Evolutionary conservation across 306 rosid species (phyloP).

Genomic region (Prosopis cineraria): DNA sequence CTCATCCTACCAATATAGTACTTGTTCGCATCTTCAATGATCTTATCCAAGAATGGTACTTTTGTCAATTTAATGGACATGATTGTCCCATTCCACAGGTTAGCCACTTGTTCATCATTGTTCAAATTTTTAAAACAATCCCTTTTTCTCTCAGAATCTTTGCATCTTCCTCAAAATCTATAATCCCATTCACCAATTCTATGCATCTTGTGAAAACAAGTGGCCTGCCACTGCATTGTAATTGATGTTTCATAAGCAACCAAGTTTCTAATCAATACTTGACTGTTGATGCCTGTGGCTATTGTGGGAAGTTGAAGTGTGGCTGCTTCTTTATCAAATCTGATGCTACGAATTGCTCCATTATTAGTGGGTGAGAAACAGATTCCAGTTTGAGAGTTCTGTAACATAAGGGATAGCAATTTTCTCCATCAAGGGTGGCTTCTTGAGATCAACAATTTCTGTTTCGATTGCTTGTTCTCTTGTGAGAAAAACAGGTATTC

Average conservation of each 20-base stretch:
- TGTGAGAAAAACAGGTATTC: constrained; percentile 40
- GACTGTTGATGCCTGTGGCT: constrained; percentile 54
- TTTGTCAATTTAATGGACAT: constrained; percentile 77
- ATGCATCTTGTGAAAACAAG: constrained; percentile 76
- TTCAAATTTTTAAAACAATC: constrained; percentile 65
- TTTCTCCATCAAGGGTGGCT: constrained; percentile 68
- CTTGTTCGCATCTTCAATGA: constrained; percentile 74
- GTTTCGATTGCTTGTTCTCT: constrained; percentile 26
- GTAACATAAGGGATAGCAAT: constrained; percentile 73
- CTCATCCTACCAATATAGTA: constrained; percentile 58
- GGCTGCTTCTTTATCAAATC: constrained; percentile 50
- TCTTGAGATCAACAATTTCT: constrained; percentile 41
- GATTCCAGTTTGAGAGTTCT: constrained; percentile 56
- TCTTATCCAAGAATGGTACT: constrained; percentile 78
- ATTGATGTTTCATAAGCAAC: constrained; percentile 85
- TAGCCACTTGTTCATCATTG: constrained; percentile 72
- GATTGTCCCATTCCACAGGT: constrained; percentile 84
- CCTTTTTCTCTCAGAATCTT: constrained; percentile 73
- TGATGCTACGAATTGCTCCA: constrained; percentile 55
- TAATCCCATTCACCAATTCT: constrained; percentile 82
- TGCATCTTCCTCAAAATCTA: constrained; percentile 75
- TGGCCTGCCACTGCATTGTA: constrained; percentile 60
- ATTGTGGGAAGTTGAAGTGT: constrained; percentile 66
- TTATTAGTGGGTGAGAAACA: constrained; percentile 46
- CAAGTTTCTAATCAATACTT: constrained; percentile 65